Evolutionary conservation across 2,329 filamentous ascomycete species (phyloP).

Genomic region (Lithohypha guttulata): DNA sequence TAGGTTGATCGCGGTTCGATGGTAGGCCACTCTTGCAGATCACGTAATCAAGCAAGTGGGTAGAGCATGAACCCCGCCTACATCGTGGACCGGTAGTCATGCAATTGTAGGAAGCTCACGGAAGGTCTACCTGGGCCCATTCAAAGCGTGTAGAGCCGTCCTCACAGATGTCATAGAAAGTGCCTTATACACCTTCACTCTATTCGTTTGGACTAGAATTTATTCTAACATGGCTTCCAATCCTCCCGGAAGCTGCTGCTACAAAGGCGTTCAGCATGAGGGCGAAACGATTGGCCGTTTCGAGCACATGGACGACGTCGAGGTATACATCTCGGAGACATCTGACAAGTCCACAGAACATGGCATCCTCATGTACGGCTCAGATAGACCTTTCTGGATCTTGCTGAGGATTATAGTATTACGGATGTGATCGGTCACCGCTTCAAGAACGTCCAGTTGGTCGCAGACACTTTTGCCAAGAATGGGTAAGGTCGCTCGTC

Average conservation of each 20-base stretch:
- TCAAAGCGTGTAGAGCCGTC: too few species aligned
- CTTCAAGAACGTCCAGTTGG: slow-evolving; percentile 49
- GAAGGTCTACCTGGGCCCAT: too few species aligned
- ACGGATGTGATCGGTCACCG: slow-evolving; percentile 49
- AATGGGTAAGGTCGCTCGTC: slow-evolving; percentile 39
- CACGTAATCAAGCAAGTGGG: too few species aligned
- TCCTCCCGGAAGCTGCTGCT: slow-evolving; percentile 31
- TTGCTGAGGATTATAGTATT: slow-evolving; percentile 23
- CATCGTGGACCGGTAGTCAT: too few species aligned
- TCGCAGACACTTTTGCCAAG: slow-evolving; percentile 64
- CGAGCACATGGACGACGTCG: slow-evolving; percentile 37
- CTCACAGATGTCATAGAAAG: too few species aligned
- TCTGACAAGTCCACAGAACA: slow-evolving; percentile 42
- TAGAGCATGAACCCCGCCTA: too few species aligned
- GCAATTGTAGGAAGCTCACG: too few species aligned
- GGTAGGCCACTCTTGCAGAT: too few species aligned
- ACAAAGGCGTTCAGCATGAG: slow-evolving; percentile 38
- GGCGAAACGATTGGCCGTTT: slow-evolving; percentile 39
- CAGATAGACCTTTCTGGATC: neutral
- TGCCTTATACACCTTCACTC: neutral
- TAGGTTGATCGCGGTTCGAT: too few species aligned
- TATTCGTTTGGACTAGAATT: too few species aligned
- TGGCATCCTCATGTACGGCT: slow-evolving; percentile 41
- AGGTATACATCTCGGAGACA: slow-evolving; percentile 47
- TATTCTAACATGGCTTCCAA: slow-evolving; percentile 39